Conservation (phyloP, 805 yeast genomes). For the Candida nonsorbophila region DNA sequence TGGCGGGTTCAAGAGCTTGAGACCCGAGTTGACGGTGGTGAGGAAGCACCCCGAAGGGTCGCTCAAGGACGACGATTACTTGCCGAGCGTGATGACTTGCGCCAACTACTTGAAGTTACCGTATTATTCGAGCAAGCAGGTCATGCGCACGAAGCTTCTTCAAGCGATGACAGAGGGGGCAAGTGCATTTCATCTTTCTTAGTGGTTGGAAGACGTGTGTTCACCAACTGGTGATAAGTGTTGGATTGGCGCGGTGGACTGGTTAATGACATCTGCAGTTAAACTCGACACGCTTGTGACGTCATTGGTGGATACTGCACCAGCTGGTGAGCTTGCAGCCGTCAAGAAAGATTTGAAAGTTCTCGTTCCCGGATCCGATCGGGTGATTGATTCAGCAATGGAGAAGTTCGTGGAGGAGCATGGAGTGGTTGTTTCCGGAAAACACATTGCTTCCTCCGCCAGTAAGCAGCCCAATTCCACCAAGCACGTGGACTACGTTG, state of each 20-base stretch:
- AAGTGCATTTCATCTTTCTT: slow-evolving; percentile 79
- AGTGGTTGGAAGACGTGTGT: no score
- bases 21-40: slow-evolving; percentile 85
- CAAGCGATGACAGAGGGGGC: slow-evolving; percentile 87
- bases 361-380: slow-evolving; percentile 13
- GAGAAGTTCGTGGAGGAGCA: slow-evolving; percentile 22
- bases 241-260: no score
- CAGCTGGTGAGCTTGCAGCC: slow-evolving; percentile 33
- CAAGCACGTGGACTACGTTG: slow-evolving; percentile 49
- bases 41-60: slow-evolving; percentile 75
- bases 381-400: slow-evolving; percentile 20
- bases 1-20: slow-evolving; percentile 83
- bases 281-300: slow-evolving; percentile 21
- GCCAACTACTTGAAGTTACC: slow-evolving; percentile 92
- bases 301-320: slow-evolving; percentile 27
- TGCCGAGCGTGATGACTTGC: slow-evolving; percentile 98
- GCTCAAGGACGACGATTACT: slow-evolving; percentile 63
- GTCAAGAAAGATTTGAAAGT: slow-evolving; percentile 19
- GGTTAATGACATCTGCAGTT: no score
- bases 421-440: slow-evolving; percentile 23
- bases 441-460: slow-evolving; percentile 25
- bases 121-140: slow-evolving; percentile 58
- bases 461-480: slow-evolving; percentile 29
- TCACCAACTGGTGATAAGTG: no score
- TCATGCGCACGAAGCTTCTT: slow-evolving; percentile 52